A percentile compares a stretch with the other conserved stretches of the same genome.
These are phyloP conservation scores for Setomelanomma holmii DNA, from an alignment of 2,329 filamentous ascomycete species.

Conservation along the genomic window DNA sequence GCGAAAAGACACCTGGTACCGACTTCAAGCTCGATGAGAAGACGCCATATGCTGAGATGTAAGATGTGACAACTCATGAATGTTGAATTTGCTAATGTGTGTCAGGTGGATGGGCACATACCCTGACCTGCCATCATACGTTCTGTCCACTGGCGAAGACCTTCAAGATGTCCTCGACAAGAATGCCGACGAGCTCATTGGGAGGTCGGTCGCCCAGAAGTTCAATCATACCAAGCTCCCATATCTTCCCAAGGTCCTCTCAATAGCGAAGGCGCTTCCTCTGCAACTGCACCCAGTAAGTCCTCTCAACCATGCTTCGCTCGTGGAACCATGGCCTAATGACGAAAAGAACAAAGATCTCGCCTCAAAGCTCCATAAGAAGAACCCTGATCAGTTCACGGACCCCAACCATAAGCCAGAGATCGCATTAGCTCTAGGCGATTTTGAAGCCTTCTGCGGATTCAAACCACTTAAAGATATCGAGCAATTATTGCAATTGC, in stretches of 20 bases:
- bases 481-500: constrained; percentile 63
- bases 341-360: constrained; percentile 64
- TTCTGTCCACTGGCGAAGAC: constrained; percentile 67
- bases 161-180: constrained; percentile 70
- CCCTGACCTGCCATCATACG: constrained; percentile 70
- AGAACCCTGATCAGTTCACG: constrained; percentile 70
- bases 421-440: constrained; percentile 73
- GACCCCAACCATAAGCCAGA: constrained; percentile 83
- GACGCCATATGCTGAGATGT: constrained; percentile 68
- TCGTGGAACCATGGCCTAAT: no score
- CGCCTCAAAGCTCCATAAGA: constrained; percentile 67
- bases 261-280: constrained; percentile 76
- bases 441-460: constrained; percentile 78
- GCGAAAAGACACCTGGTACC: constrained; percentile 68
- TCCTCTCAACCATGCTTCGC: no score
- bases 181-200: constrained; percentile 69
- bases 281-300: constrained; percentile 72
- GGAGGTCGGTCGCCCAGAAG: constrained; percentile 65
- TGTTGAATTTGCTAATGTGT: constrained; percentile 11
- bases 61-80: constrained; percentile 1
- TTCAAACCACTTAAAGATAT: constrained; percentile 73
- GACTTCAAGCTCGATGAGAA: constrained; percentile 70
- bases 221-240: constrained; percentile 70
- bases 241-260: constrained; percentile 78
- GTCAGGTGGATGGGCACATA: constrained; percentile 76